Evolutionary conservation across 306 rosid species (phyloP), one percentile per base, ranked within the genome.

Genomic region (Cucumis melo): DNA sequence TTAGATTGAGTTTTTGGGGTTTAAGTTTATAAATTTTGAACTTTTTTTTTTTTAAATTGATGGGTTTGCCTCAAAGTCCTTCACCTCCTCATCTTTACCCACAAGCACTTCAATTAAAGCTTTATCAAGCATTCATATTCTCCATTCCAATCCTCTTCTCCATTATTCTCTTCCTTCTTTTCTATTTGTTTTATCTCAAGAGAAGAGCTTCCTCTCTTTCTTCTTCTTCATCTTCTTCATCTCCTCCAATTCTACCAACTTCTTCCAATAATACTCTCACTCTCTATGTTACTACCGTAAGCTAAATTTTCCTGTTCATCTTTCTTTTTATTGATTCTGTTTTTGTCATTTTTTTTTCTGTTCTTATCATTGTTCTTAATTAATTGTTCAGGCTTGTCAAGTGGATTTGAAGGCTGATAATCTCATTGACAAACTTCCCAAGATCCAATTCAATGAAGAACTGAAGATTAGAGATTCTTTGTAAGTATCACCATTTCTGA

Each of bases 121-220:
- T 93, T 42, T 93, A 93, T 72, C 98, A 93, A 16, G 98, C 98
- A 78, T 93, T 93, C 91, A 89, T 91, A 67, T 91, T 93, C 83
- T 93, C 98, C 32, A 89, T 93, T 68, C 98, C 98, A 0, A 88
- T 93, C 62, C 93, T 93, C 57, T 91, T 93, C 54, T 89, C 97
- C 75, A 88, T 92, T 46, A 90, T 92, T 82, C 84, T 92, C 34
- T 81, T 92, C 34, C 58, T 73, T 50, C 77, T 73, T 29, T 73
- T 73, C 48, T 73, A 73, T 46, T 32, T 73, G 46, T 73, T 73
- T n/a, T 73, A 91, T 87, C 98, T 93, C 88, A 93, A 89, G 79
- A 84, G 93, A 17, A 91, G 97, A 38, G 89, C 97, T 70, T 78
- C 91, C 27, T 79, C 84, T 75, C 88, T 72, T 6, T 72, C 76